Evolutionary conservation across 208 protist species (phyloP), one percentile per base, ranked within the genome.

Genomic region (Crithidia fasciculata): DNA sequence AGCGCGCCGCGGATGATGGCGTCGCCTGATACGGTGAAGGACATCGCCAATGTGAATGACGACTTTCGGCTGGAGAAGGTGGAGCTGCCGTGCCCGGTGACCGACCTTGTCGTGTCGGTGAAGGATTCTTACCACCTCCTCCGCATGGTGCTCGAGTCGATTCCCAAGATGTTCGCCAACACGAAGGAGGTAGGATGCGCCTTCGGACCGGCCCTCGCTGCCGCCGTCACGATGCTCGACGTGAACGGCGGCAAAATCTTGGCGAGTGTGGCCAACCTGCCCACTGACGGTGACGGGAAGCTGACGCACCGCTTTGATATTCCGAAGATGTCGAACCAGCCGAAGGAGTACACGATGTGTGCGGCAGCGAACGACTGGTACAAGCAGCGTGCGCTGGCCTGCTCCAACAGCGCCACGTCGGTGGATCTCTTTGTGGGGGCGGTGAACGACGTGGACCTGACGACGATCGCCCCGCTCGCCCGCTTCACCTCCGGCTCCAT

Each of bases 381-480:
- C 87, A 99, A 99, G 82, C 87, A 97, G 52, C 85, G 96, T 13
- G 98, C 97, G 0, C 71, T 99, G 36, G 93, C 90, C 16, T 98
- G 93, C 78, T 94, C 90, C 1, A 87, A 89, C 39, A 88, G 89
- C 63, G 95, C 97, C 69, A 90, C 98, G 52, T 96, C 91, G 44
- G 82, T 99, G 18, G 98, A 99, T 77, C 88, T 99, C 59, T 63
- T 97, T 58, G 93, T 91, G 53, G 81, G 84, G 15, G 81, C 76
- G 3, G 65, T 59, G 49, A 81, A 88, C 15, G 96, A 98, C 57
- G 70, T 92, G 13, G 98, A 99, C 72, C 71, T 98, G 43, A 83
- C 97, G 39, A 98, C 97, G 0, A 86, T 99, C 49, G 87, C 89
- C 19, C 86, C 90, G n/a, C 83, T 97, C 37, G 54, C 90, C 2